Evolutionary conservation across 768 basidiomycete genomes (phyloP), one percentile per base, ranked within the genome.

Genomic region (Postia placenta): DNA sequence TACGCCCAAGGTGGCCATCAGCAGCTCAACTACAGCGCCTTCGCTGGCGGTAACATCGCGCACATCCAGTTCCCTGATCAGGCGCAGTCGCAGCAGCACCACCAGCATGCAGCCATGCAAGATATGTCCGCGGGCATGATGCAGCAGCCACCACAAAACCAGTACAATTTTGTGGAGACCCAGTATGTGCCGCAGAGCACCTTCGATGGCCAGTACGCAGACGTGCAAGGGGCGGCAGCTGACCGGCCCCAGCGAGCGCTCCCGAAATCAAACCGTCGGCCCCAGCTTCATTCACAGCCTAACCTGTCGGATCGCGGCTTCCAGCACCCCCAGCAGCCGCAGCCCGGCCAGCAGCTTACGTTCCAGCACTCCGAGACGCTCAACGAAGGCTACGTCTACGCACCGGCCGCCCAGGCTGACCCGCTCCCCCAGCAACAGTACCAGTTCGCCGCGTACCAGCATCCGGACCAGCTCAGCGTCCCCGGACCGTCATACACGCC

Each of bases 91-190:
- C 49, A 48, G 47, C 52, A 44, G 38, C 50, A 42, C 46, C 44
- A 52, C 9, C 50, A 42, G 48, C 44, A 52, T 7, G 24, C 48
- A 3, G 23, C 48, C 28, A 40, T 36, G 40, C 48, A 49, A 42
- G 40, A 44, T 25, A 11, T 42, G 19, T 49, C 40, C 12, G 25
- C 14, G 11, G 24, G 36, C 24, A 23, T 36, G 30, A 38, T 27
- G 44, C 51, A 42, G 28, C 47, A 49, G 20, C 57, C 53, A 17
- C 25, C 17, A 26, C 55, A 56, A 22, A 55, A 53, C 38, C 56
- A 46, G 40, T 60, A 55, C 52, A 48, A 49, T 42, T 59, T 56
- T 45, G 57, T 56, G 20, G 42, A 28, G 33, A 38, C 44, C 24
- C 37, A 46, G 42, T 56, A 49, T 35, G 20, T 30, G 14, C 11